Percentiles rank a stretch among this genome's conserved stretches.
Evolutionary conservation across 2,329 filamentous ascomycete genomes (phyloP).

Genomic region (Aciculosporium take): DNA sequence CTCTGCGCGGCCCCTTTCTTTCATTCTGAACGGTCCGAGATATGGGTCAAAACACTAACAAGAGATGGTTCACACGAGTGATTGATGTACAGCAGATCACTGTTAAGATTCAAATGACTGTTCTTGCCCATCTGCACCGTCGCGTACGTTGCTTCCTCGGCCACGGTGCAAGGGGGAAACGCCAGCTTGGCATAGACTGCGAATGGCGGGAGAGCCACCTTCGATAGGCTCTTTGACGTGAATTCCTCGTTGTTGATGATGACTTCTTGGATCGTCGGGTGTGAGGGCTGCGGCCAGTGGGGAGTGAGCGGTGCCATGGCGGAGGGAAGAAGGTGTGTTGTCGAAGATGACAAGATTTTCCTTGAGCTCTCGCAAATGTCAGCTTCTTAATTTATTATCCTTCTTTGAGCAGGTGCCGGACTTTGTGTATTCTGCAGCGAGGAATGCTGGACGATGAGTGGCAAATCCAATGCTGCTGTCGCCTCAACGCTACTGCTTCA

Average conservation of each 20-base stretch:
- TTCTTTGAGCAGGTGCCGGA: too few relatives aligned
- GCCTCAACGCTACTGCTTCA: too few relatives aligned
- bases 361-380: neutral
- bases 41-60: constrained; percentile 26
- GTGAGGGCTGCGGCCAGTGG: constrained; percentile 46
- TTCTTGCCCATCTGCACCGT: constrained; percentile 46
- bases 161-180: constrained; percentile 47
- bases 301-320: constrained; percentile 42
- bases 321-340: neutral
- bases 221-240: constrained; percentile 46
- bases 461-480: too few relatives aligned
- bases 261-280: constrained; percentile 43
- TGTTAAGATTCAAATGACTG: constrained; percentile 48
- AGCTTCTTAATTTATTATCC: neutral
- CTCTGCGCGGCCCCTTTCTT: too few relatives aligned
- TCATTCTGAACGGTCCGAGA: neutral
- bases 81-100: constrained; percentile 53
- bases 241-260: constrained; percentile 38
- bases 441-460: too few relatives aligned
- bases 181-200: constrained; percentile 51
- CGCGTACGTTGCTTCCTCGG: constrained; percentile 43
- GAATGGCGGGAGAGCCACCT: constrained; percentile 42
- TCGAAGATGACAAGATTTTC: too few relatives aligned
- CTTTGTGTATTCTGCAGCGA: too few relatives aligned
- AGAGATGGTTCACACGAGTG: constrained; percentile 54